phyloP scores from a whole-genome alignment of 345 rosid species.

The Dipteronia sinensis region DNA sequence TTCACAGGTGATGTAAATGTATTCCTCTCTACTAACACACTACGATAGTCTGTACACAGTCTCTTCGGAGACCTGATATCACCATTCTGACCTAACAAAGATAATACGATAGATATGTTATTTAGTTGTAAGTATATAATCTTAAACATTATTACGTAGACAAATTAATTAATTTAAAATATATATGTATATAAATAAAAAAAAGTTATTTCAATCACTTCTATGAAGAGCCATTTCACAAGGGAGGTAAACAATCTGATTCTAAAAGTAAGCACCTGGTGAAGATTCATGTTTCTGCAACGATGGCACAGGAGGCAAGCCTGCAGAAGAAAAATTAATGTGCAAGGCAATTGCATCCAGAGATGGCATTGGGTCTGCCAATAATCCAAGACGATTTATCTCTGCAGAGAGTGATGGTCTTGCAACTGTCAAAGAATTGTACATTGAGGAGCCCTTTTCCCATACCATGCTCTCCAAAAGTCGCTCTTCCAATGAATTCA shows the following conservation, averaged over 20 bases:
- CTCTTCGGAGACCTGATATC: constrained; percentile 81
- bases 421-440: constrained; percentile 90
- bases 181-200: neutral
- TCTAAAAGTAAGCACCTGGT: constrained; percentile 41
- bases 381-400: constrained; percentile 63
- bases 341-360: constrained; percentile 79
- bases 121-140: constrained; percentile 11
- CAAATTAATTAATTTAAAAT: neutral
- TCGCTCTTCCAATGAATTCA: constrained; percentile 93
- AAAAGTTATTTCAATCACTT: neutral
- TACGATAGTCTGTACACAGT: constrained; percentile 63
- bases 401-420: constrained; percentile 66
- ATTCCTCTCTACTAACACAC: constrained; percentile 86
- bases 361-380: constrained; percentile 90
- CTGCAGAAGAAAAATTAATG: constrained; percentile 52
- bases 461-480: constrained; percentile 98
- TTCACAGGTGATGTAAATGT: constrained; percentile 77
- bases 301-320: constrained; percentile 42
- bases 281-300: constrained; percentile 57
- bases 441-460: constrained; percentile 97
- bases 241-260: neutral
- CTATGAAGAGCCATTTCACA: neutral
- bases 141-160: neutral
- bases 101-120: neutral
- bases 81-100: constrained; percentile 78